Base-by-base conservation (phyloP, 345 rosid species). In the Rhodamnia argentea region DNA sequence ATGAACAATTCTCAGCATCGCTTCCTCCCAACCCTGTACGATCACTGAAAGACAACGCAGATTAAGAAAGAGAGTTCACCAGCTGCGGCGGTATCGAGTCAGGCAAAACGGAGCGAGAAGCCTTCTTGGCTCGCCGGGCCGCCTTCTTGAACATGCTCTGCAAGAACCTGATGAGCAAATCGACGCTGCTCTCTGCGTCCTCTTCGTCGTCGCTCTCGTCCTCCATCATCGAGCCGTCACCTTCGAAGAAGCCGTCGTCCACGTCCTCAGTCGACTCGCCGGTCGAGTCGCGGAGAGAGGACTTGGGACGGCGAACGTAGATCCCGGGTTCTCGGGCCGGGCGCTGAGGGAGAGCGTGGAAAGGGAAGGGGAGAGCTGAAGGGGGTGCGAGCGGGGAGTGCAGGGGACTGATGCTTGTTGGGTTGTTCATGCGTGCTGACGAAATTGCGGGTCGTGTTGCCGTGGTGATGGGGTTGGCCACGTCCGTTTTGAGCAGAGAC, bases 121-220 rank as follows among this genome's bases (percentile, higher is more conserved):
- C 95, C 84, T 87, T 96, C 90, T 94, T 95, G 87, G 96, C 96
- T 26, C 96, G 94, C 81, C 89, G 93, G 0, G 96, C 96, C 81
- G 90, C 86, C 81, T 94, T 94, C 90, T 85, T 90, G 88, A 90
- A 92, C 98, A 92, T 89, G 83, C 95, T 91, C 75, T 90, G 91
- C 42, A 94, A 84, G 89, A 95, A 94, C 85, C 94, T 96, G 37
- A 94, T 82, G 83, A 94, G 87, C 89, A 95, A 92, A 90, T 95
- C 98, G 3, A 92, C 54, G 58, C 96, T 94, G 88, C 96, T 96
- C 87, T 96, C 98, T 0, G 91, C 87, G 52, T 91, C 95, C 16
- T 92, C 96, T 8, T 90, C 94, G n/a, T 85, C 91, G 64, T 91
- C 93, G 44, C 87, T 87, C 82, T 87, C 91, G 6, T 92, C 95